Evolutionary conservation across 2,329 filamentous ascomycete genomes (phyloP).

Genomic region (Didymella pomorum): DNA sequence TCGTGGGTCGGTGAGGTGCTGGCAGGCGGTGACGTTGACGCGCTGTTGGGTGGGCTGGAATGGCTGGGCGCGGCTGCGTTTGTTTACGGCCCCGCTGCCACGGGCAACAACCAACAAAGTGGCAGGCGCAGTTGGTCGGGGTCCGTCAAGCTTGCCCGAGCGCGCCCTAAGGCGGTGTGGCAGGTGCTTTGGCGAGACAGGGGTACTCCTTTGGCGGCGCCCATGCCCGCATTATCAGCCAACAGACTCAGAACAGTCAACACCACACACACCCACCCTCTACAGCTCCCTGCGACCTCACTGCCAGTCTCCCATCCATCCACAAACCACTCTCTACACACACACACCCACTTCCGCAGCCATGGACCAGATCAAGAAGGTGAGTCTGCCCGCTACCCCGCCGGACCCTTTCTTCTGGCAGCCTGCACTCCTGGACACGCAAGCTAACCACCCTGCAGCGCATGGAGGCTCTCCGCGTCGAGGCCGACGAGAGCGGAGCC

Average conservation of each 20-base stretch:
- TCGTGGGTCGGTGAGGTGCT: constrained; percentile 25
- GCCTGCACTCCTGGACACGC: neutral
- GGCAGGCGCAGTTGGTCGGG: neutral
- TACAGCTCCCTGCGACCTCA: constrained; percentile 20
- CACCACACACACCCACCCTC: constrained; percentile 18
- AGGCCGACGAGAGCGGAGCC: constrained; percentile 83
- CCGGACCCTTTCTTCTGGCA: constrained; percentile 35
- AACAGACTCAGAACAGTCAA: constrained; percentile 25
- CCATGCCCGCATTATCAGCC: constrained; percentile 43
- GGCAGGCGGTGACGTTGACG: constrained; percentile 18
- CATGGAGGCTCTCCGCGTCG: constrained; percentile 93
- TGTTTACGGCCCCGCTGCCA: constrained; percentile 47
- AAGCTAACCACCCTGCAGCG: constrained; percentile 65
- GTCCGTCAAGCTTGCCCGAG: constrained; percentile 9
- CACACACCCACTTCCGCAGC: constrained; percentile 25
- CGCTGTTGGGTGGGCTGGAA: neutral
- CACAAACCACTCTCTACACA: neutral
- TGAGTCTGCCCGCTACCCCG: constrained; percentile 62
- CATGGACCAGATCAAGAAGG: constrained; percentile 93
- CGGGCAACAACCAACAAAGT: constrained; percentile 15
- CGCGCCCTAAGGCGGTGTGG: constrained; percentile 10
- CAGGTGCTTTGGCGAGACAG: constrained; percentile 23
- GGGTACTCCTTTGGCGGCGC: constrained; percentile 29
- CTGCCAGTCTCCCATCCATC: constrained; percentile 7
- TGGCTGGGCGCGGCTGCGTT: constrained; percentile 15